Base-by-base conservation (phyloP, 2,329 filamentous ascomycete genomes). In the Aspergillus intermedius region DNA sequence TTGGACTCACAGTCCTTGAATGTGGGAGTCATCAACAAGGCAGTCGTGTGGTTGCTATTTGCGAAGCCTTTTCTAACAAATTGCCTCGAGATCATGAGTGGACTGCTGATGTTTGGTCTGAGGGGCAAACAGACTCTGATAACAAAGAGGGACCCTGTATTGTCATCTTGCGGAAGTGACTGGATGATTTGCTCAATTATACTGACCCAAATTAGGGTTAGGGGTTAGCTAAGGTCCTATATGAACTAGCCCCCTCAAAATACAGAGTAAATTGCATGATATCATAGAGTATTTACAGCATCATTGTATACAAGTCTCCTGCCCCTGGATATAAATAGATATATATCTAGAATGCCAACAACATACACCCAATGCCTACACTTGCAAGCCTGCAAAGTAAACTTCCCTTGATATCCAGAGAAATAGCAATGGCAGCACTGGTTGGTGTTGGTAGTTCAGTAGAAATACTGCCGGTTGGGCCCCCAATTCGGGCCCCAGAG, bases 401-500 rank as follows among this genome's bases (percentile, higher is more conserved):
- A 17, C 48, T 51, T 13, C 25, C 50, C 17, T 54, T 48, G 49
- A 59, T 44, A 9, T 50, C 44, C 7, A 56, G 59, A 3, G 49
- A 43, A 17, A 55, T 54, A 42, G 50, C 52, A 13, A 52, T 55
- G 7, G 52, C 56, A 25, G 53, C 54, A 32, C 53, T 55, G 17
- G 51, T 56, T 21, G 53, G 32, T 22, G 55, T 54, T 34, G 54
- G 49, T 4, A 51, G 13, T 3, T 55, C 49, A 30, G 57, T 56
- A 22, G 54, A 53, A 15, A 54, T 30, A 4, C 43, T 47, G 4
- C 58, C 58, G 9, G 55, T 52, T 13, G 59, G 57, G 4, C 58
- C 62, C 15, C 65, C 64, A 48, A 66, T 65, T 17, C 76, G 68
- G 3, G 72, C 76, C 8, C 75, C 76, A 3, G 69, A 72, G 3